Base-by-base conservation (phyloP, 495 filamentous ascomycete species). In the Trichoderma orchidacearum region DNA sequence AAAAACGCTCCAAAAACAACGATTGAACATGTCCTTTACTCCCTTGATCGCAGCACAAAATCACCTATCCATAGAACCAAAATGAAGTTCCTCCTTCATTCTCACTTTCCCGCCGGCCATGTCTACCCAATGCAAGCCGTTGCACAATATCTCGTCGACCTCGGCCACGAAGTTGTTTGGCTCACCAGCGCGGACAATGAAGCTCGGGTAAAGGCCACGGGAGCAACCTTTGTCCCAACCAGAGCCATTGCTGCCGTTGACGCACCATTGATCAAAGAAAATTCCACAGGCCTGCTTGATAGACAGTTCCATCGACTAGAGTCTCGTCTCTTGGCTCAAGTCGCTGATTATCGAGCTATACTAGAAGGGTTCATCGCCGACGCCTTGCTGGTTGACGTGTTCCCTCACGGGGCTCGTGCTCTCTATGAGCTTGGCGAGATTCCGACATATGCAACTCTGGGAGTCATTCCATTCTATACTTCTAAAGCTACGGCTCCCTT, bases 81-180 rank as follows among this genome's bases (percentile, higher is more conserved):
- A 31, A 60, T 64, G 53, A 61, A 68, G 21, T 31, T 36, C 3
- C 53, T 55, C 2, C 31, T 57, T 6, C 38, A 57, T 29, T 57
- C 38, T 17, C 41, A 57, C 29, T 51, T 35, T 6, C 30, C 30
- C 18, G 38, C 45, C 25, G 56, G 56, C 17, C 56, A 57, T 52
- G 45, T 23, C 28, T 35, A 32, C 13, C 56, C 56, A 45, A 57
- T 57, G 56, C 56, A 51, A 51, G 56, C 56, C 13, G 30, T 52
- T 3, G 45, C 45, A 28, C 38, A 52, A 35, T 41, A 41, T 9
- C 30, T 57, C 0, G 56, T 57, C 12, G 27, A 31, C 8, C 38
- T 29, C 56, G 56, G 56, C 30, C 56, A 57, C 41, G 45, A 57
- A 23, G 56, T 57, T 5, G 29, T 51, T 11, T 57, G 56, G 56